Percentiles rank a stretch among this genome's conserved stretches.
These are phyloP conservation scores for Fremontodendron californicum DNA, from an alignment of 345 rosid genomes.

Conservation along the genomic window DNA sequence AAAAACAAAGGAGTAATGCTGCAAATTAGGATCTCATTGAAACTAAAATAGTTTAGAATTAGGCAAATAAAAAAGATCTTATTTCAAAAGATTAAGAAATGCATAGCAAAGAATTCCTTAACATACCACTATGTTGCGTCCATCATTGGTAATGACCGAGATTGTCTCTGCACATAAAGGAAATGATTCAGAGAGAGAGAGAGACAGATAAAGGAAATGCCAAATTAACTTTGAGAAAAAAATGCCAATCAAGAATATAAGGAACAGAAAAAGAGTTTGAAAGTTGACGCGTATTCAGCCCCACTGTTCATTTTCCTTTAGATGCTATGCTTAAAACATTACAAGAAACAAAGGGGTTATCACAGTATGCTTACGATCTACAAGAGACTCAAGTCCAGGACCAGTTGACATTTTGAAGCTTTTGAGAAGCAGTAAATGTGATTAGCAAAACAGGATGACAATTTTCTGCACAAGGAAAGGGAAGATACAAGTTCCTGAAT, in stretches of 20 bases:
- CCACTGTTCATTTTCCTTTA: background rate
- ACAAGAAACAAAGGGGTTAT: background rate
- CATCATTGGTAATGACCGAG: constrained; percentile 84
- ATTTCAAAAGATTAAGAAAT: constrained; percentile 6
- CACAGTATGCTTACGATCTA: constrained; percentile 53
- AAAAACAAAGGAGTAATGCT: background rate
- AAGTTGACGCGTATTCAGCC: background rate
- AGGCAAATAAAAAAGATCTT: background rate
- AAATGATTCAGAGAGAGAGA: background rate
- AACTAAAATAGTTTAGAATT: background rate
- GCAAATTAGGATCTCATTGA: background rate
- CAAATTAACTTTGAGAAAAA: background rate
- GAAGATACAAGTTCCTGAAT: background rate
- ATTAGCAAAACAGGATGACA: background rate
- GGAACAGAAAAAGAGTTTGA: too few species aligned
- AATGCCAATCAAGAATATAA: background rate
- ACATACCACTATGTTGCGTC: constrained; percentile 85
- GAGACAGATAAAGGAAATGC: background rate
- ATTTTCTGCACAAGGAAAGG: background rate
- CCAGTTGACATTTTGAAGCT: constrained; percentile 49
- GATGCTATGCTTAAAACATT: background rate
- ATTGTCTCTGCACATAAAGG: constrained; percentile 47
- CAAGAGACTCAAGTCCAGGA: constrained; percentile 78
- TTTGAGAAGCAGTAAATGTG: background rate
- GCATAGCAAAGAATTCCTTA: background rate